Evolutionary conservation across 345 rosid genomes (phyloP), one percentile per base, ranked within the genome.

Genomic region (Rhizophora mangle): DNA sequence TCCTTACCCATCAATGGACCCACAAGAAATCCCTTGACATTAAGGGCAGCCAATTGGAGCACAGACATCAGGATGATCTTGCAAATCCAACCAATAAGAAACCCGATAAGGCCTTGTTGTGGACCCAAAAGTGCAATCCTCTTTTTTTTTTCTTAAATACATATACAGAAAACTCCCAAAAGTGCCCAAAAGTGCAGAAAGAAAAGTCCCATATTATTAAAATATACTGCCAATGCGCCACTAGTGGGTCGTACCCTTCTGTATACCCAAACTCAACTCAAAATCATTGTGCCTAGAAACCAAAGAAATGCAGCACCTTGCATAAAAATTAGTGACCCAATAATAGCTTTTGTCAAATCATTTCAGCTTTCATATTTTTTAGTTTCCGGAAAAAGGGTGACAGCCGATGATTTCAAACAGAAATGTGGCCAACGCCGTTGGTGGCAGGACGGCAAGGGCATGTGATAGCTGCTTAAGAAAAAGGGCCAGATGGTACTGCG

Each of bases 401-500:
- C 27, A 27, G 54, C 24, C 3, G 31, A 82, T 81, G 88, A 73
- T 78, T 75, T 72, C 79, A 27, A 79, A 62, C 78, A 92, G 81
- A 76, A 80, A 74, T 34, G 72, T 82, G 8, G 95, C 91, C 29
- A 84, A 82, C 74, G 91, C 85, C 51, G 84, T 87, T 31, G 89
- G 88, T 30, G 99, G 89, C 34, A 95, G 86, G 76, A 89, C 92
- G 2, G 96, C 95, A 2, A 82, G 99, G 46, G 96, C 96, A 1
- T 95, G 99, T 59, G 97, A 95, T 63, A 84, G 81, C 70, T 95
- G 99, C 75, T 80, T 87, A 68, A 82, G 82, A 74, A 83, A 79
- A 76, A 80, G 96, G 3, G 97, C 99, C 0, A 80, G 96, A 1
- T 95, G 97, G 99, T 95, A 87, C 71, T 91, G 99, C 31, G 96